Base-by-base conservation (phyloP, 139 green algal genomes). In the Micractinium conductrix region DNA sequence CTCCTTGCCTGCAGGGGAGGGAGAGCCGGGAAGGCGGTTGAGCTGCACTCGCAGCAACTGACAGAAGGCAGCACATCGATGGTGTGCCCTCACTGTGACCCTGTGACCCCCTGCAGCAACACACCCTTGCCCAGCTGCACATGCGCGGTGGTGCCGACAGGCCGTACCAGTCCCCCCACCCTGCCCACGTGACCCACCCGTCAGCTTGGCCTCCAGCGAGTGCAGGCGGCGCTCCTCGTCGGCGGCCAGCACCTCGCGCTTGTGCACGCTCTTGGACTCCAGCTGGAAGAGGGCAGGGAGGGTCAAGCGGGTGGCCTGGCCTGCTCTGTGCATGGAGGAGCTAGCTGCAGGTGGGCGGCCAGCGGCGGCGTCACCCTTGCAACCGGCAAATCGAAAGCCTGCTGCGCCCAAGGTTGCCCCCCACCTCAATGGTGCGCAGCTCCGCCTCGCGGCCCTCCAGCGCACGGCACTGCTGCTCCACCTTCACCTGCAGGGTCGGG, bases 391-490 rank as follows among this genome's bases (percentile, higher is more conserved):
- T n/a, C 37, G 30, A 16, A 50, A n/a, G n/a, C n/a, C n/a, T n/a
- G n/a, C n/a, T n/a, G n/a, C n/a, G n/a, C n/a, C n/a, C n/a, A n/a
- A 58, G 16, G 1, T 50, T 3, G 33, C 24, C 17, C 70, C 50
- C 19, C 69, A 84, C 84, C 76, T 88, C 84, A 4, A 68, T 68
- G 21, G 53, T 75, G 45, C 84, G 74, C 62, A 88, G 84, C 35
- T 88, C 84, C n/a, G 65, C 78, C 79, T 88, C 84, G 0, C 75
- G 60, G 0, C 33, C 40, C 55, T 88, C 84, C 69, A 83, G 33
- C 65, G 74, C 42, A 42, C 84, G 75, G 53, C 76, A 67, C 84
- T 88, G 84, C 84, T 88, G 84, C 53, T 88, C 84, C 42, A 76
- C 40, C 2, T 44, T 43, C 5, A 78, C 53, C 82, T 86, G 81